These are phyloP conservation scores for Glycine soja DNA, from an alignment of 306 rosid species.

Conservation along the genomic window DNA sequence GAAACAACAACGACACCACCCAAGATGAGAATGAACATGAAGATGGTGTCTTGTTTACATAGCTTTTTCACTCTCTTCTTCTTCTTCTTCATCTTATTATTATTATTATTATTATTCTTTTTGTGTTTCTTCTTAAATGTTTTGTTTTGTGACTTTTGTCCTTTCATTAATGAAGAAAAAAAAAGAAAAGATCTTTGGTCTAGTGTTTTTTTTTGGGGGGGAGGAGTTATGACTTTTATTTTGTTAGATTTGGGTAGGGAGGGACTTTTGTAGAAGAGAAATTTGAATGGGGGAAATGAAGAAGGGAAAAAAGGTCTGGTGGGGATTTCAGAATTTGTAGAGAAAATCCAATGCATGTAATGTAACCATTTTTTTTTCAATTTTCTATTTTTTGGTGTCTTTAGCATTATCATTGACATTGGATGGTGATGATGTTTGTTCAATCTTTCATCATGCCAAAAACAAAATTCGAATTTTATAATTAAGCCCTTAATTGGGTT, in stretches of 20 bases:
- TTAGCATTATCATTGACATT: constrained; percentile 22
- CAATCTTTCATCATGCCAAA: background rate
- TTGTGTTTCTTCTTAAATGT: background rate
- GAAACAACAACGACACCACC: constrained; percentile 20
- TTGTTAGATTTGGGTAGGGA: constrained; percentile 47
- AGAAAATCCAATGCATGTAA: constrained; percentile 47
- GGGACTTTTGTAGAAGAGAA: constrained; percentile 56
- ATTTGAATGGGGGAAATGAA: constrained; percentile 46
- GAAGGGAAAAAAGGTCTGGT: constrained; percentile 41
- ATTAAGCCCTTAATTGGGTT: no score
- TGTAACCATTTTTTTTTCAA: constrained; percentile 35
- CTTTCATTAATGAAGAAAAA: constrained; percentile 34
- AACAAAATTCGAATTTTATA: background rate
- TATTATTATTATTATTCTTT: background rate
- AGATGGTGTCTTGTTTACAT: constrained; percentile 51
- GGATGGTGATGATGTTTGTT: constrained; percentile 8
- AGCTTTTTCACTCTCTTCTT: constrained; percentile 29
- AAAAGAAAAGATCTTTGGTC: constrained; percentile 31
- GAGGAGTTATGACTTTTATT: constrained; percentile 12
- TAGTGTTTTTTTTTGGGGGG: background rate
- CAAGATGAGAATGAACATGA: constrained; percentile 47
- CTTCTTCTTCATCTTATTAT: no score
- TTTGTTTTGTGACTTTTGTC: background rate
- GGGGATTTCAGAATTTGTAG: constrained; percentile 40
- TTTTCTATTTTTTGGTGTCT: background rate